Conservation (phyloP, 2,329 filamentous ascomycete species). For the Xylaria sp. region DNA sequence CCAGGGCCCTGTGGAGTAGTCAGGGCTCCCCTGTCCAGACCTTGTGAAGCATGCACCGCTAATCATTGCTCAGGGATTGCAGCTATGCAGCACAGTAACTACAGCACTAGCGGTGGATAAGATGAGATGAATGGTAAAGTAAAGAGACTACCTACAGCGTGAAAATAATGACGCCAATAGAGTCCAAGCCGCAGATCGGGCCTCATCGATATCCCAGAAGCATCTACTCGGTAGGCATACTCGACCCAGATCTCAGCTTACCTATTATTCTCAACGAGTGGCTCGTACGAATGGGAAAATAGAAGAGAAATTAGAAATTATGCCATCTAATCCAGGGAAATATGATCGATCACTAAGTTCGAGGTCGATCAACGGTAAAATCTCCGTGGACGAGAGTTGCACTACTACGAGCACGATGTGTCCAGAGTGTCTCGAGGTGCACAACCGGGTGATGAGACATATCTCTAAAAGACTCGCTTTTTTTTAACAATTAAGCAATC, state of each 20-base stretch:
- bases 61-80: slow-evolving; percentile 49
- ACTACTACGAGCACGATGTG: slow-evolving; percentile 29
- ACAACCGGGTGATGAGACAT: slow-evolving; percentile 47
- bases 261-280: slow-evolving; percentile 11
- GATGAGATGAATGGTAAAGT: slow-evolving; percentile 21
- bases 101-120: slow-evolving; percentile 32
- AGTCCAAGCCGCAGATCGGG: background rate
- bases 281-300: slow-evolving; percentile 1
- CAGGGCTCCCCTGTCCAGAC: slow-evolving; percentile 46
- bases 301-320: background rate
- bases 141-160: slow-evolving; percentile 1
- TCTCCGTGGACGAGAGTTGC: slow-evolving; percentile 44
- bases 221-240: background rate
- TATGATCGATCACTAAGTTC: slow-evolving; percentile 29
- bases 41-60: slow-evolving; percentile 47
- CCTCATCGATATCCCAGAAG: slow-evolving; percentile 5
- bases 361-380: slow-evolving; percentile 44
- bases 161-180: slow-evolving; percentile 1
- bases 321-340: slow-evolving; percentile 25
- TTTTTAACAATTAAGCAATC: slow-evolving; percentile 32
- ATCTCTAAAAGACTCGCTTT: slow-evolving; percentile 35
- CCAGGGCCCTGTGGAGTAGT: slow-evolving; percentile 46
- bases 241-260: slow-evolving; percentile 16
- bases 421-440: slow-evolving; percentile 42
- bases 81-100: slow-evolving; percentile 40